These are phyloP conservation scores for Eucalyptus shirleyi DNA, from an alignment of 345 rosid genomes.

Conservation along the genomic window DNA sequence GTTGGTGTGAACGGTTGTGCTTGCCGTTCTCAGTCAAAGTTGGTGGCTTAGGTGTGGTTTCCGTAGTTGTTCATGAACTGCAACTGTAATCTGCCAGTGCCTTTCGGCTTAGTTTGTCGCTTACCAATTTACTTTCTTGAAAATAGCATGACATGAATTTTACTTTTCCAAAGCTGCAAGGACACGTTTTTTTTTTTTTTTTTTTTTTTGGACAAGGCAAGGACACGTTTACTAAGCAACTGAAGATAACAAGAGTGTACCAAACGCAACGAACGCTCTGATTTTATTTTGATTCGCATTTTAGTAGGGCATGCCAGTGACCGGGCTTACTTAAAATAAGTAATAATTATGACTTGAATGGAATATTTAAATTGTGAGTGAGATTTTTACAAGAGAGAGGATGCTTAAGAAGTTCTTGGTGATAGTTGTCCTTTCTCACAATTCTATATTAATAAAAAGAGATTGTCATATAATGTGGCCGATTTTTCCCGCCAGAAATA, in stretches of 20 bases:
- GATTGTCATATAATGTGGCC: neutral
- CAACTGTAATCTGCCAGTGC: neutral
- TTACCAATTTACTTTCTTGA: neutral
- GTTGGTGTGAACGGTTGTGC: neutral
- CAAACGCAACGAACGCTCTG: neutral
- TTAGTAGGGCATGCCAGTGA: neutral
- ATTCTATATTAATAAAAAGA: neutral
- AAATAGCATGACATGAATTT: neutral
- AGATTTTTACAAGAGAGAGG: neutral
- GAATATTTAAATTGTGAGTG: neutral
- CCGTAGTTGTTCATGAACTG: neutral
- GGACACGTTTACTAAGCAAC: neutral
- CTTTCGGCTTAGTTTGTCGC: neutral
- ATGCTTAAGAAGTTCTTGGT: neutral
- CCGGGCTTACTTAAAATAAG: neutral
- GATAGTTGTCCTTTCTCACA: neutral
- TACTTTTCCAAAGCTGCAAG: neutral
- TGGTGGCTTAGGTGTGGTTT: neutral
- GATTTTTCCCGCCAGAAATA: neutral
- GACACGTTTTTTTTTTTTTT: no score
- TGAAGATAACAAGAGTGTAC: neutral
- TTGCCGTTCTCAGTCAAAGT: neutral
- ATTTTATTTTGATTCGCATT: neutral
- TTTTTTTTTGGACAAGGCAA: no score
- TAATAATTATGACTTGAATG: fast-evolving